phyloP scores from a whole-genome alignment of 345 rosid species.

The Bruguiera gymnorhiza region DNA sequence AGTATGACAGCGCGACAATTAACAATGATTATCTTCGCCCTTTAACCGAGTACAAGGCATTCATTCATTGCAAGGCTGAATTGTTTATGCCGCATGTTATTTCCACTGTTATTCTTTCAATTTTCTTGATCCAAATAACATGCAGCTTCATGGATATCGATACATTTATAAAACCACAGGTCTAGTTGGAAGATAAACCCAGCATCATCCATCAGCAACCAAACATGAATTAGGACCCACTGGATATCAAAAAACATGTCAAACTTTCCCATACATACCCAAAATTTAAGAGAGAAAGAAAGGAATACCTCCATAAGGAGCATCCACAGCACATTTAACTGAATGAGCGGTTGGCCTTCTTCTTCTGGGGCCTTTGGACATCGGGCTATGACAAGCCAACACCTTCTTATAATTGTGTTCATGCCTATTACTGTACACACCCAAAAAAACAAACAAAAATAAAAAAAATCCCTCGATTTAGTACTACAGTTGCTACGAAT shows the following conservation, averaged over 20 bases:
- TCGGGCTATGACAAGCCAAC: slow-evolving; percentile 15
- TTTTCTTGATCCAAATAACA: too few species aligned
- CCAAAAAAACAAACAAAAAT: neutral
- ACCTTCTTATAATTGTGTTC: slow-evolving; percentile 21
- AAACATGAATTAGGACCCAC: too few species aligned
- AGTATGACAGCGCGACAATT: too few species aligned
- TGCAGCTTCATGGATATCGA: too few species aligned
- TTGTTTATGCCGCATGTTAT: too few species aligned
- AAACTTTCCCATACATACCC: neutral
- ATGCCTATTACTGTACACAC: slow-evolving; percentile 21
- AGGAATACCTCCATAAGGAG: slow-evolving; percentile 63
- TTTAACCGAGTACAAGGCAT: too few species aligned
- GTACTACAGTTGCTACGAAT: neutral
- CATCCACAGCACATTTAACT: slow-evolving; percentile 48
- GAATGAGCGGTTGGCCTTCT: slow-evolving; percentile 12
- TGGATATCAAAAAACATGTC: neutral
- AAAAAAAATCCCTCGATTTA: neutral
- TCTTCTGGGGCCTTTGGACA: slow-evolving; percentile 24
- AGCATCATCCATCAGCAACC: too few species aligned
- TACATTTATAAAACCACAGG: too few species aligned
- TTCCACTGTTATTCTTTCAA: too few species aligned
- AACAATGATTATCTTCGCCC: too few species aligned
- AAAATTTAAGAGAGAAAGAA: neutral
- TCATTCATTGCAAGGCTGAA: too few species aligned
- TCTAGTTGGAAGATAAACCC: too few species aligned